Conservation (phyloP, 768 basidiomycete species). For the Grammothele lineata region DNA sequence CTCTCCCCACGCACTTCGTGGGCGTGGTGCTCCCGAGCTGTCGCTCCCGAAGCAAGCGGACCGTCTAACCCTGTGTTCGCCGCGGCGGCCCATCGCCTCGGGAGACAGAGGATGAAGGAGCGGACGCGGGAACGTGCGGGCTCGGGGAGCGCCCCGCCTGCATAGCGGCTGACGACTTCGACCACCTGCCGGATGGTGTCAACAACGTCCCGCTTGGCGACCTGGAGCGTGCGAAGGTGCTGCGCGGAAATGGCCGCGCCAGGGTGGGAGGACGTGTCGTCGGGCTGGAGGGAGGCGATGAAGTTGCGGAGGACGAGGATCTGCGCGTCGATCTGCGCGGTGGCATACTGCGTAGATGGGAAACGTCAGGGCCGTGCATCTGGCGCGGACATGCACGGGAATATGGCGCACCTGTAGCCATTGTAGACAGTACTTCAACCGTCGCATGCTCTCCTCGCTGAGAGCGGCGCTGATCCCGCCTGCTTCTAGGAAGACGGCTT, state of each 20-base stretch:
- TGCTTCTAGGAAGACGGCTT: slow-evolving; percentile 78
- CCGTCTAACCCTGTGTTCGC: slow-evolving; percentile 17
- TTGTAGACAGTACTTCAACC: slow-evolving; percentile 79
- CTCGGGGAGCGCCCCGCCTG: slow-evolving; percentile 83
- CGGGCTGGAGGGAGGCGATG: slow-evolving; percentile 59
- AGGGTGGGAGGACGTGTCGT: slow-evolving; percentile 26
- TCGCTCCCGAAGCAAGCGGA: no score
- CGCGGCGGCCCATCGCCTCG: slow-evolving; percentile 70
- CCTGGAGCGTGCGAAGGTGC: slow-evolving; percentile 64
- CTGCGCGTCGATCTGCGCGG: slow-evolving; percentile 81
- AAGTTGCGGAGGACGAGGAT: slow-evolving; percentile 82
- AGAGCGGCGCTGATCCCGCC: slow-evolving; percentile 85
- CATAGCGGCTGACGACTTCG: slow-evolving; percentile 80
- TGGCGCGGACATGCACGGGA: no score
- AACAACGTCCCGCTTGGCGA: slow-evolving; percentile 80
- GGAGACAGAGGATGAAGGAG: slow-evolving; percentile 74
- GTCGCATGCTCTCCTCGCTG: slow-evolving; percentile 87
- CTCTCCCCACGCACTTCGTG: slow-evolving; percentile 27
- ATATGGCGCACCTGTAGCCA: slow-evolving; percentile 71
- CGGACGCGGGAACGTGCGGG: slow-evolving; percentile 72
- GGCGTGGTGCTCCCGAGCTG: neutral
- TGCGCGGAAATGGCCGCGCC: slow-evolving; percentile 23
- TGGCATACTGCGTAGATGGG: slow-evolving; percentile 63
- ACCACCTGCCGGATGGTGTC: slow-evolving; percentile 87
- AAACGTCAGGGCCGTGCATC: no score